phyloP scores from a whole-genome alignment of 192 early-diverging fungal genomes.

The Backusella luteola region DNA sequence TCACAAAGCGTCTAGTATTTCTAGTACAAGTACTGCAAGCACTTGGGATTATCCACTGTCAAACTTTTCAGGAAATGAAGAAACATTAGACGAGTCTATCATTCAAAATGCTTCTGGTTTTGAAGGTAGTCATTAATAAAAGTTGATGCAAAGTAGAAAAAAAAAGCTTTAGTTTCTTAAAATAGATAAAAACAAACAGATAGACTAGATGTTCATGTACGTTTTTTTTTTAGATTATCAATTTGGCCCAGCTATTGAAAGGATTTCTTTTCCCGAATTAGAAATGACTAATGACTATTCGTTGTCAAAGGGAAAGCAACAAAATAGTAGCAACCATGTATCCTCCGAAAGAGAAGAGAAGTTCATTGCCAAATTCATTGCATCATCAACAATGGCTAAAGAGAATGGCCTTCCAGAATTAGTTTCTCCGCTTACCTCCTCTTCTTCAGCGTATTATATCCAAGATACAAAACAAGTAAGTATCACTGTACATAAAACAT shows the following conservation, averaged over 20 bases:
- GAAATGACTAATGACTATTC: not conserved
- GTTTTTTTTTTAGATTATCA: constrained; percentile 12
- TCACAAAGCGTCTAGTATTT: constrained; percentile 24
- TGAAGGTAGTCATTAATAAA: constrained; percentile 16
- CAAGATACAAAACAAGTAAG: constrained; percentile 33
- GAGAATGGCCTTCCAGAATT: not conserved
- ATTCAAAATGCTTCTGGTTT: constrained; percentile 6
- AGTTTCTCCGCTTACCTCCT: not conserved
- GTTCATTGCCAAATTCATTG: constrained; percentile 43
- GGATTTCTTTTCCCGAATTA: not conserved
- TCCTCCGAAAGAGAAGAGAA: constrained; percentile 35
- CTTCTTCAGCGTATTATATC: constrained; percentile 20
- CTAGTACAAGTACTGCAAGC: constrained; percentile 15
- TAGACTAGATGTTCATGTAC: not conserved
- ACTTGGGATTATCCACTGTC: constrained; percentile 11
- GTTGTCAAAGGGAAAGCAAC: not conserved
- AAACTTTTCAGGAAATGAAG: constrained; percentile 13
- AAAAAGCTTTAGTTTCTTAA: not conserved
- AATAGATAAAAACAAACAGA: not conserved
- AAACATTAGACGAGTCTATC: not conserved
- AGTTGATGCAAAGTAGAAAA: not conserved
- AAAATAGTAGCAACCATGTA: not conserved
- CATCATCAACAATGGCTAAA: constrained; percentile 15
- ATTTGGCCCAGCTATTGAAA: constrained; percentile 20
- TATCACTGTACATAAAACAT: not conserved